Conservation (phyloP, 768 basidiomycete species). For the Melanogaster broomeanus region DNA sequence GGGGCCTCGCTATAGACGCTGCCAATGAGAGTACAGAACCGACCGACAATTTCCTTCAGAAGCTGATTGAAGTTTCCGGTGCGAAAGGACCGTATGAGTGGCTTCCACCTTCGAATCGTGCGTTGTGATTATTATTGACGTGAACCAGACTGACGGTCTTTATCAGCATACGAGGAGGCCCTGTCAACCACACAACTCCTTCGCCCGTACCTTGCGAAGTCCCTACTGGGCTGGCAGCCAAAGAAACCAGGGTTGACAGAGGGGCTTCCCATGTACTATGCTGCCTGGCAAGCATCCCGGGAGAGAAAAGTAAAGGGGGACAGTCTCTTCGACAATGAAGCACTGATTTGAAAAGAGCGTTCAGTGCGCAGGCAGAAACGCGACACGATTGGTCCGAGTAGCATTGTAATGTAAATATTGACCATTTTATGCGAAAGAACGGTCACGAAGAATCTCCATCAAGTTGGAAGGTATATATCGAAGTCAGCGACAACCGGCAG, state of each 20-base stretch:
- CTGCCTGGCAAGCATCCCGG: constrained; percentile 21
- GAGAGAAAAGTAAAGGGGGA: constrained; percentile 5
- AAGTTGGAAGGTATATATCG: no score
- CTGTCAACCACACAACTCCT: constrained; percentile 17
- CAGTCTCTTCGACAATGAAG: background rate
- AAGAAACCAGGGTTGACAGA: constrained; percentile 35
- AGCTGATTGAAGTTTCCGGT: constrained; percentile 28
- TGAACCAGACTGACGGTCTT: background rate
- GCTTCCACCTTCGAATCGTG: constrained; percentile 23
- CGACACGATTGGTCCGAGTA: no score
- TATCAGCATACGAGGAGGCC: constrained; percentile 24
- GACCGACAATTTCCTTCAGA: constrained; percentile 28
- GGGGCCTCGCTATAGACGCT: constrained; percentile 32
- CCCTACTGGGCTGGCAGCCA: constrained; percentile 35
- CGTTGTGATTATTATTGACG: constrained; percentile 2
- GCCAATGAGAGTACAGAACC: constrained; percentile 32
- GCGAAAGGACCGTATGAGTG: constrained; percentile 23
- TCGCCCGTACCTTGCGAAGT: constrained; percentile 27
- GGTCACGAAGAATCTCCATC: no score
- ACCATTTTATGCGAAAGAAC: no score
- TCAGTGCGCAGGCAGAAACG: no score
- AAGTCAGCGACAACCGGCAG: no score
- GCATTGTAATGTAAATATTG: no score
- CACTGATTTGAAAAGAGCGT: background rate
- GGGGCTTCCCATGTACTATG: constrained; percentile 32